Percentiles rank a stretch among this genome's conserved stretches.
Evolutionary conservation across 139 green algal species (phyloP).

Genomic region (Yamagishiella unicocca): DNA sequence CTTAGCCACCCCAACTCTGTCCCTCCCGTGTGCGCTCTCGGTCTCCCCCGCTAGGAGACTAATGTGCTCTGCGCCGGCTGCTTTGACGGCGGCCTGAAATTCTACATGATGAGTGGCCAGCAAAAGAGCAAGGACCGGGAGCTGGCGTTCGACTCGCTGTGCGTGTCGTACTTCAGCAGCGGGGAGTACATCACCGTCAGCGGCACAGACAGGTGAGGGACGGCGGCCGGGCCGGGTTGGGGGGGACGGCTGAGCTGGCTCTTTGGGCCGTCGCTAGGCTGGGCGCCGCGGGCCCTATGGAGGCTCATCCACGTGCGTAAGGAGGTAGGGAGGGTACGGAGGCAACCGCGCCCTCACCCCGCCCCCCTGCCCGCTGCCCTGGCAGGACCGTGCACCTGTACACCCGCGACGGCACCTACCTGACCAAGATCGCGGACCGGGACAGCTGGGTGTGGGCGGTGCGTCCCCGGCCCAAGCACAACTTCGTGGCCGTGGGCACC

Average conservation of each 20-base stretch:
- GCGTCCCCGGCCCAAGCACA: constrained; percentile 68
- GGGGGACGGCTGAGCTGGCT: neutral
- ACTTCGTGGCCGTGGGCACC: constrained; percentile 81
- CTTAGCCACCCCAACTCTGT: too few relatives aligned
- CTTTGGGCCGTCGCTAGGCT: too few relatives aligned
- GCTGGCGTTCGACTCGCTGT: constrained; percentile 73
- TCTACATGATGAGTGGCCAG: constrained; percentile 77
- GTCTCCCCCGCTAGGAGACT: constrained; percentile 45
- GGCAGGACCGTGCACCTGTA: constrained; percentile 73
- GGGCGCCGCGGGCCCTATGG: too few relatives aligned
- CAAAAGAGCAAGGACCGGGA: constrained; percentile 74
- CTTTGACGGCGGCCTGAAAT: constrained; percentile 82
- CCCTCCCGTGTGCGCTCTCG: too few relatives aligned
- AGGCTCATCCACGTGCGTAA: neutral
- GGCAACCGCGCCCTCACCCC: too few relatives aligned
- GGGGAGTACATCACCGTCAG: constrained; percentile 77
- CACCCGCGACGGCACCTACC: constrained; percentile 76
- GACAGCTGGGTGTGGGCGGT: constrained; percentile 81
- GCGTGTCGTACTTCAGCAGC: constrained; percentile 71
- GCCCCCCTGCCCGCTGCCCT: neutral
- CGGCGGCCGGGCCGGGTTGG: too few relatives aligned
- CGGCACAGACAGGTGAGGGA: constrained; percentile 74
- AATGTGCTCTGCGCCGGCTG: constrained; percentile 77
- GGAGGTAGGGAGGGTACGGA: neutral
- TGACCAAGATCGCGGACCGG: constrained; percentile 71